Conservation (phyloP, 148 eudicot genomes). For the Selenicereus undatus region DNA sequence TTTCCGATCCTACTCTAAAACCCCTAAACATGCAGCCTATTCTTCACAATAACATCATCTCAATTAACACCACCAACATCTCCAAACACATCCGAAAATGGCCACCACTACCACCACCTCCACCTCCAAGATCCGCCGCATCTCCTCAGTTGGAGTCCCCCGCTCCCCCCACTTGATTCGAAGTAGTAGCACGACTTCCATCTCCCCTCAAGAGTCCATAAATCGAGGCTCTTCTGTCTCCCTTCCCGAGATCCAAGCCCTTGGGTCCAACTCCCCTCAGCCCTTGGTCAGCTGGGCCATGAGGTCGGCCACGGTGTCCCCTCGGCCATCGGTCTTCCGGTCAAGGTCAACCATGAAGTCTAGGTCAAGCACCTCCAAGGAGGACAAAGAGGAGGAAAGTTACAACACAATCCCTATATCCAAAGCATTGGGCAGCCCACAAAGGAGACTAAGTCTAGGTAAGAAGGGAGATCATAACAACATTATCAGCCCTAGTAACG, state of each 20-base stretch:
- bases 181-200: neutral
- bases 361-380: constrained; percentile 15
- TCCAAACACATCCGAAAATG: constrained; percentile 19
- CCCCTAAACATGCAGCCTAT: neutral
- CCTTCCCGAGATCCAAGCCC: constrained; percentile 21
- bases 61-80: constrained; percentile 1
- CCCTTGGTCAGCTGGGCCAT: constrained; percentile 11
- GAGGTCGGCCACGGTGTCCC: constrained; percentile 34
- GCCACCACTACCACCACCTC: constrained; percentile 14
- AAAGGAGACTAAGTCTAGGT: constrained; percentile 27
- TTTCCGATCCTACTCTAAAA: neutral
- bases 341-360: constrained; percentile 26
- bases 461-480: neutral
- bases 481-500: constrained; percentile 3
- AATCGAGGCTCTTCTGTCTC: constrained; percentile 22
- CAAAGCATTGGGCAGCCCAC: constrained; percentile 14
- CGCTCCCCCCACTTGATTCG: neutral
- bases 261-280: constrained; percentile 21
- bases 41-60: neutral
- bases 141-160: constrained; percentile 18
- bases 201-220: constrained; percentile 30
- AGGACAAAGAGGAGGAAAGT: constrained; percentile 19
- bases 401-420: constrained; percentile 25
- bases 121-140: constrained; percentile 25
- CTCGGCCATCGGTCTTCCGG: constrained; percentile 35